phyloP scores from a whole-genome alignment of 23 red algal species.

The Cyanidium caldarium region DNA sequence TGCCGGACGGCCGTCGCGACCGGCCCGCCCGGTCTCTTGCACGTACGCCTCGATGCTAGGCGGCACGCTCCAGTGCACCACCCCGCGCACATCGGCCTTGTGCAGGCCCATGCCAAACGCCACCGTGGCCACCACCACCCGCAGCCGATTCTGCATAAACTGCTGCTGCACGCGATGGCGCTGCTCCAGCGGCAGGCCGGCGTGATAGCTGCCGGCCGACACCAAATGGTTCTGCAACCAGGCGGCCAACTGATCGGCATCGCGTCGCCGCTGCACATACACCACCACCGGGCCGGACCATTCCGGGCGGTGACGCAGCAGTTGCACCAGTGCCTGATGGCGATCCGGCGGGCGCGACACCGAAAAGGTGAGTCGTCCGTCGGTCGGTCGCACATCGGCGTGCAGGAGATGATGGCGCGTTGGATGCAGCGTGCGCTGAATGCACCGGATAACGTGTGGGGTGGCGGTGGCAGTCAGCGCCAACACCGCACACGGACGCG shows the following conservation, averaged over 20 bases:
- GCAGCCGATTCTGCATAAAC: conserved; percentile 21
- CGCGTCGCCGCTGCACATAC: conserved; percentile 16
- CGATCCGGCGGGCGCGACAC: neutral
- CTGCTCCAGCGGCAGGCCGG: conserved; percentile 59
- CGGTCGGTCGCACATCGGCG: too few relatives aligned
- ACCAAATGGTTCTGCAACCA: conserved; percentile 17
- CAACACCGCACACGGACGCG: conserved; percentile 21
- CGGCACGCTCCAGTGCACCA: conserved; percentile 63
- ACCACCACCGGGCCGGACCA: neutral
- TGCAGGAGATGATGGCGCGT: neutral
- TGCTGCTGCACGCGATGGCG: conserved; percentile 33
- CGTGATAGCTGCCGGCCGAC: conserved; percentile 52
- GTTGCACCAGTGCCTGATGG: neutral
- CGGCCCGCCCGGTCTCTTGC: conserved; percentile 79
- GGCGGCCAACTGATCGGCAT: conserved; percentile 9
- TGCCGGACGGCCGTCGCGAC: conserved; percentile 43
- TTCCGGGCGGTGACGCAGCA: neutral
- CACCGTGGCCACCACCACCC: conserved; percentile 51
- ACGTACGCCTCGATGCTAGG: conserved; percentile 53
- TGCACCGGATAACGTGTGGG: neutral
- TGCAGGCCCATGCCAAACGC: conserved; percentile 64
- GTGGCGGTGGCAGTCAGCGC: conserved; percentile 62
- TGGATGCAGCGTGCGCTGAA: too few relatives aligned
- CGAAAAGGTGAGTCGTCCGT: neutral
- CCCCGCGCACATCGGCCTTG: conserved; percentile 35